phyloP scores from a whole-genome alignment of 2,329 filamentous ascomycete species.

The Diaporthe australafricana region DNA sequence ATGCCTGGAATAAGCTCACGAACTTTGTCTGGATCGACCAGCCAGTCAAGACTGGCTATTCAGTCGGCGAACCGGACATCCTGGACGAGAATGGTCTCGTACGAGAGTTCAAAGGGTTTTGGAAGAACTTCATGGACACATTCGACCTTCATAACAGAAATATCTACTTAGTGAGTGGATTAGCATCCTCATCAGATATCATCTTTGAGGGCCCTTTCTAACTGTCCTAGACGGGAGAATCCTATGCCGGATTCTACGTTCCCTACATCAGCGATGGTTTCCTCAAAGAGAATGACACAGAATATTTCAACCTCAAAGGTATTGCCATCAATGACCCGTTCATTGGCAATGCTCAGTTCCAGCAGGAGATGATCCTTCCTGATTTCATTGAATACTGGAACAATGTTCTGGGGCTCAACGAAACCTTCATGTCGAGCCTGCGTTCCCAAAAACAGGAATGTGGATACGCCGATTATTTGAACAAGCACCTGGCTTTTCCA shows the following conservation, averaged over 20 bases:
- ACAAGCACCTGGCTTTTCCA: constrained; percentile 62
- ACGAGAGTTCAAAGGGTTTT: constrained; percentile 78
- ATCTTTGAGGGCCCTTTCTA: not conserved
- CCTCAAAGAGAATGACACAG: constrained; percentile 70
- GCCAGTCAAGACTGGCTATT: constrained; percentile 72
- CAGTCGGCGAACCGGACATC: constrained; percentile 62
- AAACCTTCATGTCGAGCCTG: constrained; percentile 61
- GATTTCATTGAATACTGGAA: constrained; percentile 70
- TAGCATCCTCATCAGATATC: not conserved
- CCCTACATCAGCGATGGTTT: constrained; percentile 79
- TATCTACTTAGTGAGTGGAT: constrained; percentile 72
- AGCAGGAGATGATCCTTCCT: no score
- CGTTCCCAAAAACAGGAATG: constrained; percentile 64
- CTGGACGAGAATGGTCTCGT: constrained; percentile 73
- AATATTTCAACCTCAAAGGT: constrained; percentile 74
- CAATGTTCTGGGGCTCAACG: constrained; percentile 69
- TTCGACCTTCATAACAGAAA: constrained; percentile 73
- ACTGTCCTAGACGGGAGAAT: constrained; percentile 53
- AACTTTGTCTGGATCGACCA: constrained; percentile 81
- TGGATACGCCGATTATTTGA: constrained; percentile 68
- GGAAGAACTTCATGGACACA: constrained; percentile 76
- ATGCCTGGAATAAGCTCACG: constrained; percentile 77
- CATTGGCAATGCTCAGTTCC: no score
- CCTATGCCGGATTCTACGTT: constrained; percentile 68
- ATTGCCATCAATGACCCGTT: constrained; percentile 78